Evolutionary conservation across 192 early-diverging fungal species (phyloP).

Genomic region (Coemansia sp.): DNA sequence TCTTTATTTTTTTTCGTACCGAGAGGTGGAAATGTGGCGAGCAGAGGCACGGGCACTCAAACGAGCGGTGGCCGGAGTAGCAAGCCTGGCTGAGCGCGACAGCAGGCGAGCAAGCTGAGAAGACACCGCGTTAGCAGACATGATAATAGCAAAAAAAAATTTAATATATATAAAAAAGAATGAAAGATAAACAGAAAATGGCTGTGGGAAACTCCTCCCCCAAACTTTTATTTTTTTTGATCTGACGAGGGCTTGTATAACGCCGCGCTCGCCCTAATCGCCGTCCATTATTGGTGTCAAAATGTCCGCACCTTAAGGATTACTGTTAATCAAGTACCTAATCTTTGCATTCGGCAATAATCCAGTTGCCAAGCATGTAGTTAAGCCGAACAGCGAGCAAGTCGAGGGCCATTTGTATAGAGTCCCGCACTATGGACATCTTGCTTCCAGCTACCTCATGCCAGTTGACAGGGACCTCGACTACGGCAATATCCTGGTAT

Average conservation of each 20-base stretch:
- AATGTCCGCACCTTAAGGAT: not conserved
- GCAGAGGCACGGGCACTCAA: constrained; percentile 35
- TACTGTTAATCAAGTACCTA: not conserved
- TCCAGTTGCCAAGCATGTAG: constrained; percentile 84
- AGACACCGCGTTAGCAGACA: constrained; percentile 41
- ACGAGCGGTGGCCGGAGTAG: constrained; percentile 40
- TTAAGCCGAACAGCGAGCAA: constrained; percentile 85
- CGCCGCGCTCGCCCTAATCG: constrained; percentile 4
- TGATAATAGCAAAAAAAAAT: not conserved
- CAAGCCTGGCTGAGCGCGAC: constrained; percentile 51
- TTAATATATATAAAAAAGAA: constrained; percentile 7
- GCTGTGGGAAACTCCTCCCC: not conserved
- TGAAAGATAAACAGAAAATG: constrained; percentile 4
- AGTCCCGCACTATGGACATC: constrained; percentile 84
- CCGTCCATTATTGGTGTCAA: not conserved
- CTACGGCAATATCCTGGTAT: constrained; percentile 71
- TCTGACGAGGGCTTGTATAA: not conserved
- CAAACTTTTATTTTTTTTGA: not conserved
- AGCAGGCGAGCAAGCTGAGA: constrained; percentile 41
- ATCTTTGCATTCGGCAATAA: constrained; percentile 6
- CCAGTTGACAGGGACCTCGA: constrained; percentile 93
- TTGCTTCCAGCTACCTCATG: constrained; percentile 97
- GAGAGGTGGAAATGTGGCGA: constrained; percentile 46
- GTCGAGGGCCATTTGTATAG: constrained; percentile 88
- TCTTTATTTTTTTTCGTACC: constrained; percentile 20